phyloP scores from a whole-genome alignment of 495 filamentous ascomycete genomes.

The Trichoderma reesei region DNA sequence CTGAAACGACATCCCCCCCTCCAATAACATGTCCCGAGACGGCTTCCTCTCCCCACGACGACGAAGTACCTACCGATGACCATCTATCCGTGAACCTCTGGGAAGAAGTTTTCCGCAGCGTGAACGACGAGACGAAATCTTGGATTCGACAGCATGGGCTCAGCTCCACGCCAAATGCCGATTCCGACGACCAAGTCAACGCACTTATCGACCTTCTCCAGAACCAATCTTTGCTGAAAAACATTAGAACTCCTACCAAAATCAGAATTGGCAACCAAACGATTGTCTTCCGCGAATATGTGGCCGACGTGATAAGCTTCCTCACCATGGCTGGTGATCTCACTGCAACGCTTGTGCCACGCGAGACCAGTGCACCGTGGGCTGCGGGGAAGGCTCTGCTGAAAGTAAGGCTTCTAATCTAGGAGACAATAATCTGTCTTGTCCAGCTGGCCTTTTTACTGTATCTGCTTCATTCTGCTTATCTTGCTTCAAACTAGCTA shows the following conservation, averaged over 20 bases:
- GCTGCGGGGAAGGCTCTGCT: neutral
- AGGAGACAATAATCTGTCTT: too few relatives aligned
- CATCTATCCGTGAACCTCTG: neutral
- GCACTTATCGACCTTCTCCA: neutral
- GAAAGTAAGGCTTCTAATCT: neutral
- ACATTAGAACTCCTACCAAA: neutral
- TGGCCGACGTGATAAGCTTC: neutral
- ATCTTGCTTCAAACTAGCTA: too few relatives aligned
- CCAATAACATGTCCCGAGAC: too few relatives aligned
- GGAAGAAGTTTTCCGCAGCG: neutral
- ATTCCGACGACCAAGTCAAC: neutral
- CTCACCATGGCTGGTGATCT: neutral
- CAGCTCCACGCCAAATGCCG: neutral
- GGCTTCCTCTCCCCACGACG: too few relatives aligned
- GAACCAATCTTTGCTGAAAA: neutral
- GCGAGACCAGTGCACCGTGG: neutral
- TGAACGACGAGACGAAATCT: neutral
- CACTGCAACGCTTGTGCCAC: neutral
- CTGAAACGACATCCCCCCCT: too few relatives aligned
- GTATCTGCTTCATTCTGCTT: too few relatives aligned
- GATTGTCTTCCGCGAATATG: neutral
- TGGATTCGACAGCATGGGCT: neutral
- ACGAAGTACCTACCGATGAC: too few relatives aligned
- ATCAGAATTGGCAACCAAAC: neutral
- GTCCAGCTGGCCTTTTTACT: too few relatives aligned